Evolutionary conservation across 306 rosid species (phyloP).

Genomic region (Prunus kanzakura): DNA sequence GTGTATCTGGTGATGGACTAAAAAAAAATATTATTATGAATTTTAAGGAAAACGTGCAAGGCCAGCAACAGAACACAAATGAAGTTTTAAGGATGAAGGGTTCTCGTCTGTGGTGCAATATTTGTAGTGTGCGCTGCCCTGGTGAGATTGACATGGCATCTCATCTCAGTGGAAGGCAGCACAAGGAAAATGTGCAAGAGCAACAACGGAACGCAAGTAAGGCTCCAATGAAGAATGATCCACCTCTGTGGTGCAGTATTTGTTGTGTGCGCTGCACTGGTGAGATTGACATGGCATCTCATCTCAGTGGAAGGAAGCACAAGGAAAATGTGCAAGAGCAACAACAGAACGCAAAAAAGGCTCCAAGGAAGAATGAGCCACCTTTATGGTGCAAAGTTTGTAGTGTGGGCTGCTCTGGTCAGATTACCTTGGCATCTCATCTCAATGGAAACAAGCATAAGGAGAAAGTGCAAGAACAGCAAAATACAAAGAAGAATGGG

Average conservation of each 20-base stretch:
- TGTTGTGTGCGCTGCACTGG: slow-evolving; percentile 12
- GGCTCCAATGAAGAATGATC: background rate
- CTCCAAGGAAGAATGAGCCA: too few species aligned
- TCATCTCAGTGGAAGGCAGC: slow-evolving; percentile 42
- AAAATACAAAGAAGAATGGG: background rate
- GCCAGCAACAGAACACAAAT: background rate
- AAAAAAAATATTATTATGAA: background rate
- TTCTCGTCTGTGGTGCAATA: slow-evolving; percentile 6
- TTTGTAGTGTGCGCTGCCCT: slow-evolving; percentile 28
- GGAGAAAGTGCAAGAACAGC: slow-evolving; percentile 6
- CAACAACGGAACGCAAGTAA: background rate
- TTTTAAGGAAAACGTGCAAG: background rate
- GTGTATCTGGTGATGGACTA: background rate
- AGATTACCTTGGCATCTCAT: too few species aligned
- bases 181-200: slow-evolving; percentile 2
- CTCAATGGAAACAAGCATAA: too few species aligned
- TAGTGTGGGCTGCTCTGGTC: too few species aligned
- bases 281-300: slow-evolving; percentile 17
- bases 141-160: slow-evolving; percentile 11
- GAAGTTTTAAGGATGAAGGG: background rate
- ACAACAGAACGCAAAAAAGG: too few species aligned
- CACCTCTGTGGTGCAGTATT: too few species aligned
- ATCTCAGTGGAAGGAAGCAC: slow-evolving; percentile 42
- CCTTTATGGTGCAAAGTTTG: too few species aligned
- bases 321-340: background rate